Evolutionary conservation across 495 filamentous ascomycete genomes (phyloP), one percentile per base, ranked within the genome.

Genomic region (Neurospora sp.): DNA sequence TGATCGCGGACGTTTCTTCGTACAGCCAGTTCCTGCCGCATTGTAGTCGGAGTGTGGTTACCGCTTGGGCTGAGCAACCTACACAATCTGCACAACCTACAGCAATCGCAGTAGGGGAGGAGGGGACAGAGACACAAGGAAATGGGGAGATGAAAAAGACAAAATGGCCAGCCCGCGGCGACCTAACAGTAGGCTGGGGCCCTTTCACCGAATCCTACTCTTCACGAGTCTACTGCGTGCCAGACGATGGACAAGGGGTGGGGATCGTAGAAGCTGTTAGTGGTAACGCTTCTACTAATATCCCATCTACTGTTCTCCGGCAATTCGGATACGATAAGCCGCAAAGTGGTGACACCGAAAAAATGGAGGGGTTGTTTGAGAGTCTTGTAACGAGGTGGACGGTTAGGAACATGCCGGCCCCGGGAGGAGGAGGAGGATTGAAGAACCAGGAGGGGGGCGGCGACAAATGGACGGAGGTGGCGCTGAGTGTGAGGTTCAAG

Each of bases 1-100:
- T 97, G 39, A 92, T 98, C 81, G 87, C 93, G 79, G 92, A 97
- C 79, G 90, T 97, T 74, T 86, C 91, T 81, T 88, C 87, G 76
- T 99, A 98, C 89, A 82, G 83, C 54, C 77, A 83, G 75, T 98
- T 96, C 89, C 88, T 97, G 39, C 95, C 95, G 10, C 96, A 96
- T 88, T 94, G 94, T 82, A 84, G 85, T 15, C 83, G 84, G 8
- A 93, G 91, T 2, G 86, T 81, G 39, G 92, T 97, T 3, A 97
- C 93, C 6, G 74, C 73, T 34, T 88, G 86, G 86, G 80, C 83
- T 3, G 42, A 45, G 7, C 40, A 42, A 3, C 42, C 42, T 9
- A n/a, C 17, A 17, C 40, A 40, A 5, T 11, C 39, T 4, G 9
- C 17, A 17, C 40, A 40, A 5, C 11, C 39, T 4, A n/a, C 42